These are phyloP conservation scores for Ceratonia siliqua DNA, from an alignment of 306 rosid genomes.

Conservation along the genomic window DNA sequence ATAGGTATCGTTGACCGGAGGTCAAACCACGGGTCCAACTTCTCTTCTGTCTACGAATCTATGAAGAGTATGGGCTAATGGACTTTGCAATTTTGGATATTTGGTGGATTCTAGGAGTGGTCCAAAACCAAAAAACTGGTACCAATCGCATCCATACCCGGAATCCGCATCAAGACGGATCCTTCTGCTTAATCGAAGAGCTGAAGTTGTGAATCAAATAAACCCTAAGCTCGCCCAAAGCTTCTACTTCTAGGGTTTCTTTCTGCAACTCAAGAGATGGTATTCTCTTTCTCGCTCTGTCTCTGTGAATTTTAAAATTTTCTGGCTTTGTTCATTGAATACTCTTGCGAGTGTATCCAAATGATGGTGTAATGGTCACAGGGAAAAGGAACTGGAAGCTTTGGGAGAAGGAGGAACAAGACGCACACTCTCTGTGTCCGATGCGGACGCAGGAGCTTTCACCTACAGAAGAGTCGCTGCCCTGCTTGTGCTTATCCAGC, in stretches of 20 bases:
- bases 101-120: too few species aligned
- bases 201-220: too few species aligned
- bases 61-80: too few species aligned
- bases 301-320: not conserved
- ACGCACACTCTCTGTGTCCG: constrained; percentile 64
- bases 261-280: constrained; percentile 32
- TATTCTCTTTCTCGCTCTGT: not conserved
- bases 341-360: not conserved
- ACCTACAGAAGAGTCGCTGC: constrained; percentile 68
- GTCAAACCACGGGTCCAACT: too few species aligned
- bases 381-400: constrained; percentile 71
- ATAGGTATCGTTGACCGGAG: too few species aligned
- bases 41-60: too few species aligned
- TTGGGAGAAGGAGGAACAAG: constrained; percentile 79
- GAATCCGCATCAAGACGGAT: not conserved
- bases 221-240: constrained; percentile 31
- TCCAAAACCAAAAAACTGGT: not conserved
- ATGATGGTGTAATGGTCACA: constrained; percentile 6
- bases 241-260: constrained; percentile 23
- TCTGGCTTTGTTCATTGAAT: not conserved
- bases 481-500: constrained; percentile 67
- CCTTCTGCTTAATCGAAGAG: too few species aligned
- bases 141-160: not conserved
- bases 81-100: too few species aligned
- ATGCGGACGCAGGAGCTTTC: constrained; percentile 73